Evolutionary conservation across 768 basidiomycete genomes (phyloP).

Genomic region (Daedalea quercina): DNA sequence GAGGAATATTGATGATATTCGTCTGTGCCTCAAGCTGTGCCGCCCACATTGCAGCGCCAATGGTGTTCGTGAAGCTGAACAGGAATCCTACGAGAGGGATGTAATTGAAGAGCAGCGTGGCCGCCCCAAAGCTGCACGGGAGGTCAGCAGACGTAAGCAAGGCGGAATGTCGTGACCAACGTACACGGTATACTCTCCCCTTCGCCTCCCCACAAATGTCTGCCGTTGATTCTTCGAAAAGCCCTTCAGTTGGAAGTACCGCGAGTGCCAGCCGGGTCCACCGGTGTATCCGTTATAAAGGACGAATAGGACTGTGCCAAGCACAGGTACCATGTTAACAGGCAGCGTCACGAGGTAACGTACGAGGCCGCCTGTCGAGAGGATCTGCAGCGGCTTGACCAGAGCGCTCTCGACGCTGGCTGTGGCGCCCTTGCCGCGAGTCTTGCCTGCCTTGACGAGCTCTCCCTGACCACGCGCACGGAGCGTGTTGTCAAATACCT

Average conservation of each 20-base stretch:
- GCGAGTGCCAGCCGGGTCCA: conserved; percentile 53
- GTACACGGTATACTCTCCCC: conserved; percentile 61
- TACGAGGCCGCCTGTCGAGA: conserved; percentile 39
- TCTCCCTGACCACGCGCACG: conserved; percentile 32
- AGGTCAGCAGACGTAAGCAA: neutral
- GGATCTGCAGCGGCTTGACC: conserved; percentile 38
- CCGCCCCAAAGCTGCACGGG: conserved; percentile 45
- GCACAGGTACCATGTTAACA: conserved; percentile 58
- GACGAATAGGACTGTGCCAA: conserved; percentile 60
- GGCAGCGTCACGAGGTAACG: conserved; percentile 61
- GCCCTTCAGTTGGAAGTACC: conserved; percentile 67
- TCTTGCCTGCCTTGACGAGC: conserved; percentile 28
- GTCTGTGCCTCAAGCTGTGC: conserved; percentile 46
- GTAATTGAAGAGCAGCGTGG: conserved; percentile 52
- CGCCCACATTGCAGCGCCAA: conserved; percentile 72
- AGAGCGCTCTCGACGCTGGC: conserved; percentile 41
- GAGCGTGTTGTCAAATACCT: conserved; percentile 43
- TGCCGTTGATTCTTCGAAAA: conserved; percentile 36
- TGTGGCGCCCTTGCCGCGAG: conserved; percentile 27
- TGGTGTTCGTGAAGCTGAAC: conserved; percentile 55
- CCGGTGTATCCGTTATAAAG: conserved; percentile 37
- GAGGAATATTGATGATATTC: conserved; percentile 15
- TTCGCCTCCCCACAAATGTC: conserved; percentile 38
- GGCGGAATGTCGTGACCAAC: conserved; percentile 15
- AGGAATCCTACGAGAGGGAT: conserved; percentile 54